Conservation (phyloP, 768 basidiomycete species). For the Suillus fuscotomentosus region DNA sequence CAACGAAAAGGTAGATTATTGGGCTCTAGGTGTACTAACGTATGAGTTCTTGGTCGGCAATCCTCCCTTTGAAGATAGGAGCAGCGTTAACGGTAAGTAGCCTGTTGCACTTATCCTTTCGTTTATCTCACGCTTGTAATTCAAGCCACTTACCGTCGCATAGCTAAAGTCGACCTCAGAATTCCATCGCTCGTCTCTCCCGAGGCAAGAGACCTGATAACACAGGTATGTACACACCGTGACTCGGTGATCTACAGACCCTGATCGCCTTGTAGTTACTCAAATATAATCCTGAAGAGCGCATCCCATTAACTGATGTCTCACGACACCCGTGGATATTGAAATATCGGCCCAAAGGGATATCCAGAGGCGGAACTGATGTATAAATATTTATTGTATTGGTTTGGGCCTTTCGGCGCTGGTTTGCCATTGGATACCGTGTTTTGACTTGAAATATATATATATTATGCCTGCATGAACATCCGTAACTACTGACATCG, state of each 20-base stretch:
- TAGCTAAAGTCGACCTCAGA: constrained; percentile 79
- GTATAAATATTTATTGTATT: constrained; percentile 10
- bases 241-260: constrained; percentile 10
- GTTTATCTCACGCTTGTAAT: constrained; percentile 9
- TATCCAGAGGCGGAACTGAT: constrained; percentile 27
- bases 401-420: not conserved
- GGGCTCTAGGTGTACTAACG: constrained; percentile 95
- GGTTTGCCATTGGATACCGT: not conserved
- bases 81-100: constrained; percentile 67
- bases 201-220: constrained; percentile 47
- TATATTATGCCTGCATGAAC: not conserved
- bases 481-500: not conserved
- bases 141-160: constrained; percentile 86
- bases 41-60: constrained; percentile 92
- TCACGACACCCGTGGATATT: constrained; percentile 86
- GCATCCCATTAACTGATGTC: constrained; percentile 74
- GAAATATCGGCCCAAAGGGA: constrained; percentile 56
- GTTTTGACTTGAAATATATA: not conserved
- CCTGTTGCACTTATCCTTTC: not conserved
- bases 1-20: constrained; percentile 88
- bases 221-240: constrained; percentile 29
- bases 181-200: constrained; percentile 39
- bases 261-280: constrained; percentile 57
- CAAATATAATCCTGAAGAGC: constrained; percentile 74
- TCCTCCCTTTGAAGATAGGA: constrained; percentile 84